A percentile compares a stretch with the other conserved stretches of the same genome.
Evolutionary conservation across 129 eudicot species (phyloP).

Genomic region (Centrapalus pauciflorus): DNA sequence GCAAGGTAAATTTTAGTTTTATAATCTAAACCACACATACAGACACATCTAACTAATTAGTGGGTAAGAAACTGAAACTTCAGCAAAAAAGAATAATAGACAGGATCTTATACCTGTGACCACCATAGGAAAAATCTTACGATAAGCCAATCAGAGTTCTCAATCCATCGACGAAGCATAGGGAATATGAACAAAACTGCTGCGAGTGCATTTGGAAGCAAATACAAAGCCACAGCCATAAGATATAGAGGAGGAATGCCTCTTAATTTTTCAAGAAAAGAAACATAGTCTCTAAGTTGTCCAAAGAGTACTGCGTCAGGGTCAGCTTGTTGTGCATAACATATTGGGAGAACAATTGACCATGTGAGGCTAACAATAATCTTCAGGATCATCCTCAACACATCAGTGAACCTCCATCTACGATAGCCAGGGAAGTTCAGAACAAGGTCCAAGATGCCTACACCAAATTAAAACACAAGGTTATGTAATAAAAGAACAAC

Average conservation of each 20-base stretch:
- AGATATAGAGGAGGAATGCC: constrained; percentile 82
- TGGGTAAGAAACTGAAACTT: not conserved
- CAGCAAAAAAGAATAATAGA: not conserved
- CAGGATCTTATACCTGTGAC: constrained; percentile 72
- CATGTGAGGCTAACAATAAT: constrained; percentile 74
- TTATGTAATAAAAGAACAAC: not conserved
- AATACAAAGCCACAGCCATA: constrained; percentile 72
- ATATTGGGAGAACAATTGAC: constrained; percentile 71
- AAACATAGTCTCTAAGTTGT: constrained; percentile 31
- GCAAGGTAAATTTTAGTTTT: not conserved
- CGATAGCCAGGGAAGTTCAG: constrained; percentile 87
- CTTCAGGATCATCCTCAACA: constrained; percentile 69
- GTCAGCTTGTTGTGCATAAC: constrained; percentile 47
- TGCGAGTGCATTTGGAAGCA: constrained; percentile 72
- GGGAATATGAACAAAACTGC: constrained; percentile 80
- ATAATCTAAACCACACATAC: not conserved
- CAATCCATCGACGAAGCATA: constrained; percentile 97
- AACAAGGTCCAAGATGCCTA: constrained; percentile 81
- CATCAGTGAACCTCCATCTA: constrained; percentile 77
- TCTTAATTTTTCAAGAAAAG: constrained; percentile 51
- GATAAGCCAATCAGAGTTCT: constrained; percentile 94
- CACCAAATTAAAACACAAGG: constrained; percentile 11
- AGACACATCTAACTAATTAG: not conserved
- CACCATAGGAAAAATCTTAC: constrained; percentile 90
- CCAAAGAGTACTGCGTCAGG: constrained; percentile 35